A percentile compares a stretch with the other conserved stretches of the same genome.
Evolutionary conservation across 352 stramenopile species (phyloP).

Genomic region (Phytopythium delawarense): DNA sequence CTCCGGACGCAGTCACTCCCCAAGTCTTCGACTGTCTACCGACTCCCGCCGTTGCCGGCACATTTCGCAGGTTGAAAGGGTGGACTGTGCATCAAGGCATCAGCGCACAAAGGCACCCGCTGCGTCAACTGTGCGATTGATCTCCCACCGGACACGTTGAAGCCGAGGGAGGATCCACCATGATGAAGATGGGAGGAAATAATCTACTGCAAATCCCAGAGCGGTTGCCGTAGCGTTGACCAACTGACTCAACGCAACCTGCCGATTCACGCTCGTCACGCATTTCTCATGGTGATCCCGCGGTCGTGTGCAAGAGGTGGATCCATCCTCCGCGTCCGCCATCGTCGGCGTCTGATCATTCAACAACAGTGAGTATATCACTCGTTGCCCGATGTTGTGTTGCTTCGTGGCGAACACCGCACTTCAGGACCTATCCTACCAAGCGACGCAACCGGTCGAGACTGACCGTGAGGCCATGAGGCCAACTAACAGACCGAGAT

Average conservation of each 20-base stretch:
- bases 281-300: background rate
- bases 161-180: no score
- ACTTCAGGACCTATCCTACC: no score
- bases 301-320: background rate
- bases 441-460: no score
- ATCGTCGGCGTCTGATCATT: no score
- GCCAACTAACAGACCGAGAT: no score
- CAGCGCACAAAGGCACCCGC: background rate
- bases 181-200: no score
- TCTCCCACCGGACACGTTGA: no score
- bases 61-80: background rate
- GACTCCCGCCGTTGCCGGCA: background rate
- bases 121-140: background rate
- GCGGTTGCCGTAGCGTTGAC: background rate
- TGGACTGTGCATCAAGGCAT: background rate
- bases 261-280: background rate
- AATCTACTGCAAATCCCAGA: background rate
- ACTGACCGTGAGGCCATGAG: no score
- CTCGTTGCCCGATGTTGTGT: no score
- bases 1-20: background rate
- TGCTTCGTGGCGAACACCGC: no score
- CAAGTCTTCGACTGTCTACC: background rate
- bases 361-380: no score
- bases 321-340: background rate
- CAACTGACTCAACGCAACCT: background rate